A percentile compares a stretch with the other conserved stretches of the same genome.
Conservation (phyloP, 2,329 filamentous ascomycete genomes). For the Harringtonia aguacate region DNA sequence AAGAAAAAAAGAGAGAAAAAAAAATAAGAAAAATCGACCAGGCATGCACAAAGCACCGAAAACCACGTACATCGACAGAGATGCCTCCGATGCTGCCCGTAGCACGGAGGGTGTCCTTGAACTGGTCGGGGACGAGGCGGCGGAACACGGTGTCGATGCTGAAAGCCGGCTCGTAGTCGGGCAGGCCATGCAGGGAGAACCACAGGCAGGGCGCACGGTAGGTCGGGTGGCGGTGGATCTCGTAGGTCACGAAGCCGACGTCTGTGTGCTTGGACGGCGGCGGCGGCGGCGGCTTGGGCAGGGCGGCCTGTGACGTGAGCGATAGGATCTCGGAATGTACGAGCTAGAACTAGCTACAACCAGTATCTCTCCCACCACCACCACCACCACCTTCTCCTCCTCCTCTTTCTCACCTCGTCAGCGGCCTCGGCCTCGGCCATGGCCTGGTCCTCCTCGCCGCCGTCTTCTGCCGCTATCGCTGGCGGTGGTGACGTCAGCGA, state of each 20-base stretch:
- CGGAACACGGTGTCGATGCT: slow-evolving; percentile 61
- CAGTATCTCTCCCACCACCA: neutral
- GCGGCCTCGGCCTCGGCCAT: slow-evolving; percentile 41
- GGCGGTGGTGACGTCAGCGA: slow-evolving; percentile 23
- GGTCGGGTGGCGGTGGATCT: slow-evolving; percentile 64
- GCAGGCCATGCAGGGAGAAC: slow-evolving; percentile 55
- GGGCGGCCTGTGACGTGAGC: slow-evolving; percentile 25
- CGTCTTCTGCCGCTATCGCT: slow-evolving; percentile 7
- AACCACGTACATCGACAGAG: slow-evolving; percentile 60
- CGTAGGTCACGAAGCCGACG: slow-evolving; percentile 50
- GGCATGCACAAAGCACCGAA: neutral
- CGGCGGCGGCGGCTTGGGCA: slow-evolving; percentile 19
- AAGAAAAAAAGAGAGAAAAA: slow-evolving; percentile 1
- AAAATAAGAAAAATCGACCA: slow-evolving; percentile 8
- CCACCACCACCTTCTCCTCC: slow-evolving; percentile 1
- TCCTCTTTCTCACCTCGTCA: slow-evolving; percentile 32
- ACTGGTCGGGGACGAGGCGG: slow-evolving; percentile 56
- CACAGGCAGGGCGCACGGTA: slow-evolving; percentile 68
- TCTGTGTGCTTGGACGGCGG: slow-evolving; percentile 19
- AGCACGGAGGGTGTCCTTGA: slow-evolving; percentile 48
- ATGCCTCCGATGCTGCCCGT: slow-evolving; percentile 61
- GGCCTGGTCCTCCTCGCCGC: slow-evolving; percentile 25
- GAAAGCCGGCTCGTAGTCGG: slow-evolving; percentile 43
- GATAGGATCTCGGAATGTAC: neutral
- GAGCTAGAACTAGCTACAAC: neutral